phyloP scores from a whole-genome alignment of 2,329 filamentous ascomycete genomes.

The Alternaria conjuncta region DNA sequence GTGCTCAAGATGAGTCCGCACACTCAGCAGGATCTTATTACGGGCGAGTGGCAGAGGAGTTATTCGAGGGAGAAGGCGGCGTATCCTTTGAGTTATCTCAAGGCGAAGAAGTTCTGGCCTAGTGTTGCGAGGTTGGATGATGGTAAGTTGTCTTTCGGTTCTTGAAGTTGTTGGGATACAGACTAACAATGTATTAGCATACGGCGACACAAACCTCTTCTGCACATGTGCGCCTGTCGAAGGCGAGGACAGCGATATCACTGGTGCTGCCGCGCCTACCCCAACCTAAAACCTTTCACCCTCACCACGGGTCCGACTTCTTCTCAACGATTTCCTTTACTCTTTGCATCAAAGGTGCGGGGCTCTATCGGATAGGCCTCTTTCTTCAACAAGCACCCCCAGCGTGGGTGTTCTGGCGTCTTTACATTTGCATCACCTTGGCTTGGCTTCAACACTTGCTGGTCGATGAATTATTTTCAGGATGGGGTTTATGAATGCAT shows the following conservation, averaged over 20 bases:
- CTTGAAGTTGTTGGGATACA: neutral
- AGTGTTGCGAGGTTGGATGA: slow-evolving; percentile 86
- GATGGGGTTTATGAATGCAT: neutral
- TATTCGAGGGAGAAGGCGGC: slow-evolving; percentile 85
- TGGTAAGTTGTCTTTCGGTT: slow-evolving; percentile 60
- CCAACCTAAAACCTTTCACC: slow-evolving; percentile 28
- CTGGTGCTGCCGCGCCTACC: slow-evolving; percentile 41
- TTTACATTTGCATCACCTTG: neutral
- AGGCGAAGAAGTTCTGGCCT: slow-evolving; percentile 99
- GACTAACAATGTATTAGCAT: slow-evolving; percentile 62
- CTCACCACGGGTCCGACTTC: neutral
- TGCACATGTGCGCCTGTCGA: slow-evolving; percentile 91
- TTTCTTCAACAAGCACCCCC: neutral
- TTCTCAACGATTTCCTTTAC: no score
- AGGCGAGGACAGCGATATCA: slow-evolving; percentile 35
- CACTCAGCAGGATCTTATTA: slow-evolving; percentile 78
- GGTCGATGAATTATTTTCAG: neutral
- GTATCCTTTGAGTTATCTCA: slow-evolving; percentile 81
- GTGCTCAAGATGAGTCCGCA: slow-evolving; percentile 91
- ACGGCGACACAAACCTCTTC: slow-evolving; percentile 91
- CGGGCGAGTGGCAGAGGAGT: slow-evolving; percentile 78
- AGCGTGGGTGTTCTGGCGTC: neutral
- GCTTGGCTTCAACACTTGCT: slow-evolving; percentile 1
- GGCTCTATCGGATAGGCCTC: neutral
- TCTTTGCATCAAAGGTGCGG: neutral